Evolutionary conservation across 495 filamentous ascomycete genomes (phyloP).

Genomic region (Xylaria nigripes): DNA sequence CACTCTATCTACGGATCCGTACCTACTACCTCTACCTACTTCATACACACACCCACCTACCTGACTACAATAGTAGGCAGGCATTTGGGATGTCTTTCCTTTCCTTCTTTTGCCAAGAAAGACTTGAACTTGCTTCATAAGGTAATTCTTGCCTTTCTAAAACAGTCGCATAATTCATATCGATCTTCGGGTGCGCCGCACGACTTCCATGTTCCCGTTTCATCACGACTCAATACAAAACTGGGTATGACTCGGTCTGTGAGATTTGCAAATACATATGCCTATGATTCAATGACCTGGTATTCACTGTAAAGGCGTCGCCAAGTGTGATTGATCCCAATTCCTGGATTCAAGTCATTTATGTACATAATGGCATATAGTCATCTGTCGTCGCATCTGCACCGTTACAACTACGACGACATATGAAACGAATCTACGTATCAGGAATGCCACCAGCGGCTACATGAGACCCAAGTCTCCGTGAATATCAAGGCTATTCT

Average conservation of each 20-base stretch:
- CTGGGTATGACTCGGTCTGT: not conserved
- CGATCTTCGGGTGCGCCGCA: conserved; percentile 2
- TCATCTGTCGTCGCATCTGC: not conserved
- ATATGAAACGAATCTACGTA: not conserved
- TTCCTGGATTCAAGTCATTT: conserved; percentile 1
- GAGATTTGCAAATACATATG: not conserved
- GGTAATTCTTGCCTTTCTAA: not conserved
- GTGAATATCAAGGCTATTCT: not conserved
- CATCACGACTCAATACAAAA: not conserved
- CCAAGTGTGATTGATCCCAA: conserved; percentile 3
- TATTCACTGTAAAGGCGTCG: not conserved
- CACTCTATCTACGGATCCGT: too few relatives aligned
- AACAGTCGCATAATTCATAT: conserved; percentile 7
- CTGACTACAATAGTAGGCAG: too few relatives aligned
- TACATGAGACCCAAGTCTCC: not conserved
- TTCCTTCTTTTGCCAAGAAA: not conserved
- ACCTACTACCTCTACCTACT: too few relatives aligned
- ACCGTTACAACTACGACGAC: not conserved
- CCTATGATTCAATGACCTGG: too few relatives aligned
- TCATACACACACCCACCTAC: too few relatives aligned
- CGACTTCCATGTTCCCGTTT: conserved; percentile 5
- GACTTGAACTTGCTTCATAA: not conserved
- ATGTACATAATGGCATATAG: not conserved
- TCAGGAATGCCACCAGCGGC: not conserved
- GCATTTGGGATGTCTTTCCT: too few relatives aligned